Conservation (phyloP, 2,329 filamentous ascomycete species). For the Fusarium keratoplasticum region DNA sequence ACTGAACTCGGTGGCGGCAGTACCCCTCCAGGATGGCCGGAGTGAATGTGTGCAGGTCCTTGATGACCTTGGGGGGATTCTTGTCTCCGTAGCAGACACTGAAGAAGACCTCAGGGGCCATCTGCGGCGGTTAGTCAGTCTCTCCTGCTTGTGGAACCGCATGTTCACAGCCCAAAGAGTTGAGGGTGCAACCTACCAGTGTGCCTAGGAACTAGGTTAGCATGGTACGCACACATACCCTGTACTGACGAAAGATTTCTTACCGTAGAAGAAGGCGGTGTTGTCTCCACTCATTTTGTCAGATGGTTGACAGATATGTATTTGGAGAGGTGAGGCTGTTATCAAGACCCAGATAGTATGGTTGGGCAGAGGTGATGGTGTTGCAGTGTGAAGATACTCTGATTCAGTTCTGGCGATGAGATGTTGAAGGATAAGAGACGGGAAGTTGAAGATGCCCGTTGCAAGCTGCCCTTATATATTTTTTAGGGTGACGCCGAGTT, state of each 20-base stretch:
- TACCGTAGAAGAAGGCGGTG: slow-evolving; percentile 70
- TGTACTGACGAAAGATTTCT: slow-evolving; percentile 10
- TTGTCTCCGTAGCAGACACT: slow-evolving; percentile 79
- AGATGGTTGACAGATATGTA: neutral
- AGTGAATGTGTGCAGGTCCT: slow-evolving; percentile 70
- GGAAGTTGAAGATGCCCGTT: neutral
- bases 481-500: neutral
- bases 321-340: neutral
- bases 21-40: slow-evolving; percentile 82
- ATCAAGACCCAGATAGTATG: neutral
- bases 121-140: slow-evolving; percentile 56
- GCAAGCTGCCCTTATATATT: neutral
- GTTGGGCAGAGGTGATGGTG: neutral
- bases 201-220: slow-evolving; percentile 44
- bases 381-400: neutral
- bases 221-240: neutral
- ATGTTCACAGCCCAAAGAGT: neutral
- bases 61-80: slow-evolving; percentile 59
- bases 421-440: neutral
- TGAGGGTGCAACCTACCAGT: slow-evolving; percentile 44
- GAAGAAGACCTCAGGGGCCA: slow-evolving; percentile 89
- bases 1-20: slow-evolving; percentile 75
- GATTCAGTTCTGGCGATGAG: neutral
- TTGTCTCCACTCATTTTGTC: slow-evolving; percentile 55
- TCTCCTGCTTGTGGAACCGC: neutral